These are phyloP conservation scores for Ceratocystiopsis minuta DNA, from an alignment of 2,329 filamentous ascomycete genomes.

Conservation along the genomic window DNA sequence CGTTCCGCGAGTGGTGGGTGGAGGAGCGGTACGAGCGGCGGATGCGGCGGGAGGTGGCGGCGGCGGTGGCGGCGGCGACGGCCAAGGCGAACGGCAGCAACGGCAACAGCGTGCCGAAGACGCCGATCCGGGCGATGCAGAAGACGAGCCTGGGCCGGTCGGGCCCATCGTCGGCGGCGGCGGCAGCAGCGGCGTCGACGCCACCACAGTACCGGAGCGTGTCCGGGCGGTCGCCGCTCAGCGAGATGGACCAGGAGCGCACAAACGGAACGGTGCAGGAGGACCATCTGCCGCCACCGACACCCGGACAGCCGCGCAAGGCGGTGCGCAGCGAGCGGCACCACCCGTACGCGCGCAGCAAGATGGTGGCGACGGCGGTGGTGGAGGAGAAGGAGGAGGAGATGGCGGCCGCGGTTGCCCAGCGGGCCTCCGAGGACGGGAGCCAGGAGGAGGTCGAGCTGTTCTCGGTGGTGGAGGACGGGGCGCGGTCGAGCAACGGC, in stretches of 20 bases:
- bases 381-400: constrained; percentile 34
- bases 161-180: neutral
- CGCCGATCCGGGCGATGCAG: constrained; percentile 42
- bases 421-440: constrained; percentile 17
- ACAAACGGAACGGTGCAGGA: constrained; percentile 50
- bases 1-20: constrained; percentile 98
- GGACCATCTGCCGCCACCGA: constrained; percentile 85
- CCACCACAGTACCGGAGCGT: constrained; percentile 57
- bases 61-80: constrained; percentile 21
- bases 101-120: constrained; percentile 27
- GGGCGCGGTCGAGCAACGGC: constrained; percentile 42
- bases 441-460: constrained; percentile 27
- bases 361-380: constrained; percentile 22
- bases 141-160: constrained; percentile 40
- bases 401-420: constrained; percentile 18
- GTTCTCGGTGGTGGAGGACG: constrained; percentile 25
- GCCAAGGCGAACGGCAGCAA: constrained; percentile 8
- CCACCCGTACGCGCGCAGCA: constrained; percentile 46
- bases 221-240: constrained; percentile 67
- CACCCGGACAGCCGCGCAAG: constrained; percentile 89
- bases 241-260: constrained; percentile 75
- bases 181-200: constrained; percentile 36
- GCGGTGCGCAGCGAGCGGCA: constrained; percentile 58
- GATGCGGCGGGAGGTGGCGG: constrained; percentile 39
- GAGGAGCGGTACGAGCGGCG: constrained; percentile 65